phyloP scores from a whole-genome alignment of 2,329 filamentous ascomycete genomes.

The Colletotrichum musae region DNA sequence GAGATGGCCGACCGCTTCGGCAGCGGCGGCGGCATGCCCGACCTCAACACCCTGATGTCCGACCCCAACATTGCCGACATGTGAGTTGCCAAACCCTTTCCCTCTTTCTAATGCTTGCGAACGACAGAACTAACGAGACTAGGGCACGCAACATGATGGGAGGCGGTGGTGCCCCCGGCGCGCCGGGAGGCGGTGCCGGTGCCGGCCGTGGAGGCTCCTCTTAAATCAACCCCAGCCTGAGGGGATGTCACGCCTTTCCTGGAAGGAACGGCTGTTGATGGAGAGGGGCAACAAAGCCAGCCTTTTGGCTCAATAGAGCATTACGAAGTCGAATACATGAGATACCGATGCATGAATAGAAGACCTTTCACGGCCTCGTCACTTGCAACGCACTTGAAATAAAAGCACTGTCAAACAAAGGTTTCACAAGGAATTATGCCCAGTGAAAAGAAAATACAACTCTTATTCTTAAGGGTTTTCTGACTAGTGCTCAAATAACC shows the following conservation, averaged over 20 bases:
- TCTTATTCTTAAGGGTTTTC: constrained; percentile 1
- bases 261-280: neutral
- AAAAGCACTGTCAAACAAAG: neutral
- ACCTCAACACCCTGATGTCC: constrained; percentile 87
- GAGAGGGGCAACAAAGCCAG: neutral
- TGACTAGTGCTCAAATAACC: constrained; percentile 6
- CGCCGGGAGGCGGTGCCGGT: constrained; percentile 47
- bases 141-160: constrained; percentile 66
- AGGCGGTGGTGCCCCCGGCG: constrained; percentile 44
- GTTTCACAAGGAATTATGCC: no score
- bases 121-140: constrained; percentile 5
- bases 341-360: constrained; percentile 30
- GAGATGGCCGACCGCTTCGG: constrained; percentile 89
- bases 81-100: constrained; percentile 68
- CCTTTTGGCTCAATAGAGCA: neutral
- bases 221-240: neutral
- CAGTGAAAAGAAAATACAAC: neutral
- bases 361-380: constrained; percentile 7
- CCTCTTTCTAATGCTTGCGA: neutral
- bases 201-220: constrained; percentile 42
- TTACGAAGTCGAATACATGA: constrained; percentile 17
- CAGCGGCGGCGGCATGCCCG: constrained; percentile 87
- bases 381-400: neutral
- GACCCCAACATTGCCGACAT: constrained; percentile 94
- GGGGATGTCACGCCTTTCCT: neutral